phyloP scores from a whole-genome alignment of 495 filamentous ascomycete genomes.

The Pyronema domesticum region DNA sequence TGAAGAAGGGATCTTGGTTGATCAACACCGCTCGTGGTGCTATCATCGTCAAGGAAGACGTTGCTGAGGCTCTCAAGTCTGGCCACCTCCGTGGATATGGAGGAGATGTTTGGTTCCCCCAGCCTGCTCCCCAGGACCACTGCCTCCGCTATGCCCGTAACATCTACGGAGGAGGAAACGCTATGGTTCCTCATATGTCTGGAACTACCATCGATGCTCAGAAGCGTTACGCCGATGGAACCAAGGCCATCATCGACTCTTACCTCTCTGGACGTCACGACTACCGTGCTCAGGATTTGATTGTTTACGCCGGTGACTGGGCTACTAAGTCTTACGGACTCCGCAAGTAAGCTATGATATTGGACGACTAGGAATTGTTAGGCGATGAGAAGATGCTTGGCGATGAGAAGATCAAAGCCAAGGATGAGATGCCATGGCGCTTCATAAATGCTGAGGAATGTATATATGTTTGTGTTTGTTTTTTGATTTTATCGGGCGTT shows the following conservation, averaged over 20 bases:
- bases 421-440: too few relatives aligned
- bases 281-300: conserved; percentile 81
- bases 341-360: conserved; percentile 32
- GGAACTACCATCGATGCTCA: conserved; percentile 95
- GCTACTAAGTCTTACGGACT: conserved; percentile 90
- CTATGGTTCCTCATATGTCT: conserved; percentile 94
- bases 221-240: too few relatives aligned
- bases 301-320: conserved; percentile 81
- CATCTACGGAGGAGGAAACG: conserved; percentile 91
- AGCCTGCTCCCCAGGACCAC: conserved; percentile 91
- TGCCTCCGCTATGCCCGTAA: conserved; percentile 79
- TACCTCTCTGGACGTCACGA: conserved; percentile 77
- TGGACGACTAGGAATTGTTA: background rate
- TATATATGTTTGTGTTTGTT: too few relatives aligned
- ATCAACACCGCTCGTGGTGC: conserved; percentile 96
- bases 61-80: conserved; percentile 78
- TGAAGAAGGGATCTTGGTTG: conserved; percentile 93
- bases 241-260: too few relatives aligned
- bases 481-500: too few relatives aligned
- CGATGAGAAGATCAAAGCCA: too few relatives aligned
- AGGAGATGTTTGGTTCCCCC: too few relatives aligned
- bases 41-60: conserved; percentile 98
- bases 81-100: conserved; percentile 95
- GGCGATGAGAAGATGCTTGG: too few relatives aligned
- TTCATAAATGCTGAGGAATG: too few relatives aligned